phyloP scores from a whole-genome alignment of 257 asterid genomes.

The Ophiorrhiza pumila region DNA sequence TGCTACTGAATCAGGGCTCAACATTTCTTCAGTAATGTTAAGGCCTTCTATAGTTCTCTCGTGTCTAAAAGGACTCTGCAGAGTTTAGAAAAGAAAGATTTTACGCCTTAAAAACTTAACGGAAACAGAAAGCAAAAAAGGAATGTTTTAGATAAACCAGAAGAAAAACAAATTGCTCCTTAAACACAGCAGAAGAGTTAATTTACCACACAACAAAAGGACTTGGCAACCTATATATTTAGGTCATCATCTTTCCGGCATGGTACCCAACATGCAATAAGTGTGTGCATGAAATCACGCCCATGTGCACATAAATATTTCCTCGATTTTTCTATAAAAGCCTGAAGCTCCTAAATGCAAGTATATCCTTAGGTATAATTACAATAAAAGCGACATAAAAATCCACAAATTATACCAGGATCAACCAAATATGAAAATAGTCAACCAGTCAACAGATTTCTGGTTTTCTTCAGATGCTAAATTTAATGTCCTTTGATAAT shows the following conservation, averaged over 20 bases:
- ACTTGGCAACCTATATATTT: neutral
- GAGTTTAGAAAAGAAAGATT: neutral
- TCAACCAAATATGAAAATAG: neutral
- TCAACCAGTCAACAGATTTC: neutral
- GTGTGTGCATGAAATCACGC: neutral
- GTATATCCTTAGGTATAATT: neutral
- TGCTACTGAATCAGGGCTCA: conserved; percentile 39
- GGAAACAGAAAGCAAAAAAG: neutral
- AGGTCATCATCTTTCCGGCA: too few relatives aligned
- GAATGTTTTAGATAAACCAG: neutral
- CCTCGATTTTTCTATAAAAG: neutral
- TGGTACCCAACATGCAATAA: neutral
- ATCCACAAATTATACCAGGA: neutral
- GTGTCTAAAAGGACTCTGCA: conserved; percentile 40
- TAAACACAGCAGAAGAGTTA: neutral
- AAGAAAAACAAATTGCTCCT: conserved; percentile 1
- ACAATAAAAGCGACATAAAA: neutral
- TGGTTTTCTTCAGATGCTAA: neutral
- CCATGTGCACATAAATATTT: neutral
- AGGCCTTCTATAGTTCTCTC: conserved; percentile 35
- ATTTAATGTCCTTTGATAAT: neutral
- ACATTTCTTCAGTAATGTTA: conserved; percentile 42
- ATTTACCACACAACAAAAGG: neutral
- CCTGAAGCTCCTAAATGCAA: neutral
- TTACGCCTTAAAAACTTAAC: neutral